Base-by-base conservation (phyloP, 2,329 filamentous ascomycete genomes). In the Pleoardoris graminearum region DNA sequence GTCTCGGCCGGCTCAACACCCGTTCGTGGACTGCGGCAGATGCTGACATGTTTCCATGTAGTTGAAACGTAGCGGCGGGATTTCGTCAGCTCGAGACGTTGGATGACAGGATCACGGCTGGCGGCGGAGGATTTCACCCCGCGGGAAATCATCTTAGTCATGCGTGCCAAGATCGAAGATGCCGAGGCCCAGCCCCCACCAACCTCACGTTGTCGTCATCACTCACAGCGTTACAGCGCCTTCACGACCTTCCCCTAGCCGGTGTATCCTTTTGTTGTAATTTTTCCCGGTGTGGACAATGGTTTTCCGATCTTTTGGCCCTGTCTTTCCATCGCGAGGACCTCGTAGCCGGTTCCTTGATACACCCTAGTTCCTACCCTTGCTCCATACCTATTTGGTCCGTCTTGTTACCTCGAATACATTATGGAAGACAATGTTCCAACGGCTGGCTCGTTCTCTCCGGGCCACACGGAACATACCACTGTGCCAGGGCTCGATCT, bases 401-500 rank as follows among this genome's bases (percentile, higher is more conserved):
- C 58, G n/a, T 47, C 47, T 60, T 60, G 45, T 59, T 61, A 57
- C 58, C 56, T 54, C 55, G 54, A 59, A 54, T 54, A 62, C 19
- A 46, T 58, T 52, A 59, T 63, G 39, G 58, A 58, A 41, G 54
- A 61, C 44, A 59, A 60, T 42, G 61, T 61, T 49, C 50, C 63
- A 27, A 51, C 56, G 10, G 39, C 55, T 21, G 51, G 33, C 17
- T 62, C 61, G 12, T 57, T 57, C 19, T 63, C 63, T 22, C 59
- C 59, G 19, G 50, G 54, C 7, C 58, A 58, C n/a, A 17, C n/a
- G 29, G 61, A 51, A 23, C 16, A 33, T 19, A 49, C 59, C 36
- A 61, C 59, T 23, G 39, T 50, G 33, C 43, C 53, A 43, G 55
- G 53, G 19, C 61, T 68, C 33, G 73, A 80, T 62, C 68, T 82